A percentile compares a stretch with the other conserved stretches of the same genome.
phyloP scores from a whole-genome alignment of 2,329 filamentous ascomycete species.

The Leptographium lundbergii region DNA sequence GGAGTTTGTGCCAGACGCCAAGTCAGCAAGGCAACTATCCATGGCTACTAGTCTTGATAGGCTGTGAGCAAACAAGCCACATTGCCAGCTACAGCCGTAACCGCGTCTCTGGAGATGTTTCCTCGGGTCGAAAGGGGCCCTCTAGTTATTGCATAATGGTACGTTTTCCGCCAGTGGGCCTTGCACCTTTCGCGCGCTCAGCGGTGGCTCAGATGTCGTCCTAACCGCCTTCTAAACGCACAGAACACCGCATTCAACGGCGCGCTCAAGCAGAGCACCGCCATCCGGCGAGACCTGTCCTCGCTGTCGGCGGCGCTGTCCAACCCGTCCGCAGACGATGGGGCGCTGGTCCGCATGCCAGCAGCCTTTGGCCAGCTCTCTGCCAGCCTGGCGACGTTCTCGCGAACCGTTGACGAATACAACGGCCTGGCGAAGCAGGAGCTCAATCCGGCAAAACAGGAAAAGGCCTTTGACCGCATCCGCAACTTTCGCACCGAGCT shows the following conservation, averaged over 20 bases:
- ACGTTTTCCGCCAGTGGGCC: neutral
- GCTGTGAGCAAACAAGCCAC: neutral
- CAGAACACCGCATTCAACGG: conserved; percentile 81
- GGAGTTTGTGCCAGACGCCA: neutral
- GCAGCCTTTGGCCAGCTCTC: conserved; percentile 51
- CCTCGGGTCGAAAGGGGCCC: neutral
- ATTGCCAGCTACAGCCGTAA: neutral
- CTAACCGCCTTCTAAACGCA: neutral
- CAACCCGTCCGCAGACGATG: conserved; percentile 19
- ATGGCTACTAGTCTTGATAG: neutral
- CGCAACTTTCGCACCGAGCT: conserved; percentile 78
- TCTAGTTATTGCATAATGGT: neutral
- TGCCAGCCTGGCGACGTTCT: conserved; percentile 58
- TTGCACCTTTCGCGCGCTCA: neutral
- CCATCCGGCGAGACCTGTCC: conserved; percentile 61
- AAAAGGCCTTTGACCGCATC: conserved; percentile 76
- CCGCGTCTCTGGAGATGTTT: neutral
- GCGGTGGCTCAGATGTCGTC: neutral
- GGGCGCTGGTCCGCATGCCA: conserved; percentile 21
- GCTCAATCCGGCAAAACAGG: conserved; percentile 78
- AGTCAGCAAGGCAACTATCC: neutral
- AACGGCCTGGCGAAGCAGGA: conserved; percentile 74
- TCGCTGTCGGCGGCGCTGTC: conserved; percentile 16
- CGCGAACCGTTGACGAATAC: conserved; percentile 89
- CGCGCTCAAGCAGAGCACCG: conserved; percentile 71